A percentile compares a stretch with the other conserved stretches of the same genome.
phyloP scores from a whole-genome alignment of 2,329 filamentous ascomycete species.

The Arthroderma sp. region DNA sequence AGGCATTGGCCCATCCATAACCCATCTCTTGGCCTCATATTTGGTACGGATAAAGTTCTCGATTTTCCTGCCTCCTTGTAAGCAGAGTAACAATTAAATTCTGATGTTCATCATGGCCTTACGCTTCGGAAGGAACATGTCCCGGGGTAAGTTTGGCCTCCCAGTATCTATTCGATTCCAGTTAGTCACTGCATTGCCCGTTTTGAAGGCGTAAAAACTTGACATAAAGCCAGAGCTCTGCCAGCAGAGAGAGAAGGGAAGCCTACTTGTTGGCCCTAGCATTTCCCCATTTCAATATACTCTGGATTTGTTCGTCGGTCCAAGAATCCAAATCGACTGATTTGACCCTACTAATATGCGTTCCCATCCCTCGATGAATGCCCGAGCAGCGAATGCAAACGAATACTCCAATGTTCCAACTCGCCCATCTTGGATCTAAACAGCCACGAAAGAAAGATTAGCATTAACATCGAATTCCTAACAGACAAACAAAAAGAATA shows the following conservation, averaged over 20 bases:
- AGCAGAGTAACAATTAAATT: neutral
- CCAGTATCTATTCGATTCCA: slow-evolving; percentile 51
- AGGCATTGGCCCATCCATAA: slow-evolving; percentile 93
- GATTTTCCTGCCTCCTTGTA: slow-evolving; percentile 52
- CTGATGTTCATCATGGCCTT: slow-evolving; percentile 16
- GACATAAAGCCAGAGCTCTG: neutral
- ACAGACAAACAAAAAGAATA: neutral
- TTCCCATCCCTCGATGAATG: slow-evolving; percentile 97
- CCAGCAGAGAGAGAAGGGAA: neutral
- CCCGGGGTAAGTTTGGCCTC: slow-evolving; percentile 84
- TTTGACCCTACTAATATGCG: slow-evolving; percentile 95
- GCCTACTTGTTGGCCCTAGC: slow-evolving; percentile 79
- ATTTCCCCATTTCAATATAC: slow-evolving; percentile 91
- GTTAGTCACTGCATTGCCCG: slow-evolving; percentile 15
- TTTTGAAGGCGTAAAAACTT: slow-evolving; percentile 4
- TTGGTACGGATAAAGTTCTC: slow-evolving; percentile 99
- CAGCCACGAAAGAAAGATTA: neutral
- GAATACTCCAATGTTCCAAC: slow-evolving; percentile 96
- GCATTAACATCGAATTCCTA: no score
- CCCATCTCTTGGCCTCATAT: slow-evolving; percentile 97
- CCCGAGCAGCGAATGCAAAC: slow-evolving; percentile 97
- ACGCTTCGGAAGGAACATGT: slow-evolving; percentile 82
- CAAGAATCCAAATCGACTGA: slow-evolving; percentile 95
- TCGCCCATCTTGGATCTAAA: slow-evolving; percentile 91
- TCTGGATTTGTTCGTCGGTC: slow-evolving; percentile 96